Conservation (phyloP, 495 filamentous ascomycete species). For the Penicillium pulvis region DNA sequence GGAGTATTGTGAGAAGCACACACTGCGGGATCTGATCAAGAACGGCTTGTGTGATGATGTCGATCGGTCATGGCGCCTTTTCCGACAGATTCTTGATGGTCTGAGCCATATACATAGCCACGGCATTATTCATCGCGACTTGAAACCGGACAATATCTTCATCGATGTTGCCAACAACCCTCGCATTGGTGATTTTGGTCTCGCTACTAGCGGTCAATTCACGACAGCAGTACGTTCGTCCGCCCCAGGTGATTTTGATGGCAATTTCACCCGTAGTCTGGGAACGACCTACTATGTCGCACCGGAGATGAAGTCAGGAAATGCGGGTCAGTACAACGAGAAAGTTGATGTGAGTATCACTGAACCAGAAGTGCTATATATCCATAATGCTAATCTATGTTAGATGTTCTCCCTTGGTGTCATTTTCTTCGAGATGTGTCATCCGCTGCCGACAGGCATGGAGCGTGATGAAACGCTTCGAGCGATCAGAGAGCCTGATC, state of each 20-base stretch:
- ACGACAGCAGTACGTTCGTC: slow-evolving; percentile 51
- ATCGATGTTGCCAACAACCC: slow-evolving; percentile 88
- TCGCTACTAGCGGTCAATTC: slow-evolving; percentile 87
- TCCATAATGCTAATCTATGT: slow-evolving; percentile 13
- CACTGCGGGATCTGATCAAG: slow-evolving; percentile 86
- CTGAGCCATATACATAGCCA: slow-evolving; percentile 86
- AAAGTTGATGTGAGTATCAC: slow-evolving; percentile 78
- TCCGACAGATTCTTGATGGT: slow-evolving; percentile 90
- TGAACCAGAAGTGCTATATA: not conserved
- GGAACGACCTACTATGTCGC: slow-evolving; percentile 96
- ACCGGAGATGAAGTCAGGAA: slow-evolving; percentile 78
- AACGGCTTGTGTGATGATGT: slow-evolving; percentile 69
- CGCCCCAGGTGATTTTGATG: slow-evolving; percentile 48
- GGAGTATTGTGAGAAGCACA: slow-evolving; percentile 97
- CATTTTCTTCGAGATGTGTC: slow-evolving; percentile 98
- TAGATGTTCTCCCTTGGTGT: slow-evolving; percentile 96
- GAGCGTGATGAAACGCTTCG: slow-evolving; percentile 79
- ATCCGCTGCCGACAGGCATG: slow-evolving; percentile 80
- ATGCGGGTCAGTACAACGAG: slow-evolving; percentile 76
- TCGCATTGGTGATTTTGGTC: slow-evolving; percentile 93
- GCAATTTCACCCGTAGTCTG: slow-evolving; percentile 78
- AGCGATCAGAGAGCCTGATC: slow-evolving; percentile 66
- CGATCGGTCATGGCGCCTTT: slow-evolving; percentile 84
- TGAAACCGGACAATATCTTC: slow-evolving; percentile 99
- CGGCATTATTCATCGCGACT: slow-evolving; percentile 92